Evolutionary conservation across 1,284 basidiomycete genomes (phyloP), one percentile per base, ranked within the genome.

Genomic region (Cystobasidiaceae sp.): DNA sequence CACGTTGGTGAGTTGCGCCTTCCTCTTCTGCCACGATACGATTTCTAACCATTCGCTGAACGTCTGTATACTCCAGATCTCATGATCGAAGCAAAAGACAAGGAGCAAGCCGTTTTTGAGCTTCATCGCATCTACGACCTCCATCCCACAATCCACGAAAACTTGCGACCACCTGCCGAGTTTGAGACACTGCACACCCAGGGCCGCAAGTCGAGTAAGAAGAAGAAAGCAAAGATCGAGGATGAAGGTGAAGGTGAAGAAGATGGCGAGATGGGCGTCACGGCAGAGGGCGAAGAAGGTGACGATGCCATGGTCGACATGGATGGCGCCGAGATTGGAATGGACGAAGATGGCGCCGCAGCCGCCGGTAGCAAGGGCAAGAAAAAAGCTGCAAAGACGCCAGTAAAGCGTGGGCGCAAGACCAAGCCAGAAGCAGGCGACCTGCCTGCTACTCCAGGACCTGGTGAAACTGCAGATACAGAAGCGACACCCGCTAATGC

Each of bases 21-120:
- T n/a, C 33, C 39, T 32, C 19, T 39, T n/a, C 51, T 27, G 3
- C 28, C 19, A 56, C 30, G 9, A 9, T 52, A 9, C 34, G 19
- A 33, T 41, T 27, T 41, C 19, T 4, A 9, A 5, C 6, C 4
- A n/a, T n/a, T n/a, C n/a, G n/a, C n/a, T n/a, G n/a, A n/a, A n/a
- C n/a, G n/a, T n/a, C n/a, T n/a, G n/a, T n/a, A n/a, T 25, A 30
- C 39, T 54, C 15, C 73, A 62, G 90, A 94, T 76, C 75, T 94
- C 69, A 94, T 94, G 91, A 90, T 96, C 68, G 92, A 96, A 80
- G 88, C 88, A 7, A 90, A 92, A 75, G 88, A 90, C 75, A 91
- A 93, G 78, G 92, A 94, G 77, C 92, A 94, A 75, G 91, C 90
- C 6, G 91, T 96, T 6, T 82, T 96, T 60, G 85, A 93, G 69